Conservation (phyloP, 78 protist species). For the Trichosphaerium sp. region DNA sequence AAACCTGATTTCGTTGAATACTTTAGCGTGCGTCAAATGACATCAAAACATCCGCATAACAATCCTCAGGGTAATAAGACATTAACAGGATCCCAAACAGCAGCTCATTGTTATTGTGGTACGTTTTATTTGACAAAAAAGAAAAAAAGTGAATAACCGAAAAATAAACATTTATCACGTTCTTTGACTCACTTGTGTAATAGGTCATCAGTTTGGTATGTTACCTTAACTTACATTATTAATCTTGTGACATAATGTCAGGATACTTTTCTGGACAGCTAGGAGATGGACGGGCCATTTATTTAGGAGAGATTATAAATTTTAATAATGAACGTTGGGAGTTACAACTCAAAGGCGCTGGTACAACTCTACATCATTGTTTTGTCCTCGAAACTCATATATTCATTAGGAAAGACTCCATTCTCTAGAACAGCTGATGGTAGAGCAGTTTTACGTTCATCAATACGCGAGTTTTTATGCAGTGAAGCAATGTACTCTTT, state of each 20-base stretch:
- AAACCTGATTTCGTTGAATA: not conserved
- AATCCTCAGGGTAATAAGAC: not conserved
- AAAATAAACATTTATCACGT: too few species aligned
- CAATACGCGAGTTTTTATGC: conserved; percentile 65
- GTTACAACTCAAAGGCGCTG: conserved; percentile 61
- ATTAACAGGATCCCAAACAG: not conserved
- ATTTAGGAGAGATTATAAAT: conserved; percentile 50
- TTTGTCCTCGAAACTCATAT: too few species aligned
- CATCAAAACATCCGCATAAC: too few species aligned
- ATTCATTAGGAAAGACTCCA: too few species aligned
- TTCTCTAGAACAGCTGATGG: conserved; percentile 77
- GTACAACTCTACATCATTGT: too few species aligned
- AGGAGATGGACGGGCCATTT: conserved; percentile 76
- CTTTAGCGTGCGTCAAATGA: too few species aligned
- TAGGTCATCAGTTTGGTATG: conserved; percentile 54
- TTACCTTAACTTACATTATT: too few species aligned
- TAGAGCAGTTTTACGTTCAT: conserved; percentile 69
- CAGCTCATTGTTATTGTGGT: conserved; percentile 36
- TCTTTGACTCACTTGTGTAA: too few species aligned
- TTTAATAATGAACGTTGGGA: conserved; percentile 25
- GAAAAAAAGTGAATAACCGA: too few species aligned
- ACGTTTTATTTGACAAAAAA: too few species aligned
- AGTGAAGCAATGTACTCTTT: conserved; percentile 62
- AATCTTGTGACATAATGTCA: too few species aligned
- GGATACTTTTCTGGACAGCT: conserved; percentile 61